Base-by-base conservation (phyloP, 768 basidiomycete species). In the Candolleomyces eurysporus region DNA sequence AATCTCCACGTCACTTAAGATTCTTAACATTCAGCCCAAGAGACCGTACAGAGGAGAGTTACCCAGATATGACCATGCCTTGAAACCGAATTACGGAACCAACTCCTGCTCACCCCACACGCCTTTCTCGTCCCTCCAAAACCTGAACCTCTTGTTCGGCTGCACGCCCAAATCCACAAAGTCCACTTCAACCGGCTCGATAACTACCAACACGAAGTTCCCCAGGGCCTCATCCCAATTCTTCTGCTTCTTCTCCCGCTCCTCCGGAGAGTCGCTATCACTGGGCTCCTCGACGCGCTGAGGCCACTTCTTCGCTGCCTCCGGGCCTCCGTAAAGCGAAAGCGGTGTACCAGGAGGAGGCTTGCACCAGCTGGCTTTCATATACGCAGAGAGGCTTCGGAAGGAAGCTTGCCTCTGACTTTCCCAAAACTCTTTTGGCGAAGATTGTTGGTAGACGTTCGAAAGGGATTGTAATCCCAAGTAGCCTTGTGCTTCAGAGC, bases 101-200 rank as follows among this genome's bases (percentile, higher is more conserved):
- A 91, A 61, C n/a, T 79, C 76, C 64, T 81, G 77, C 70, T 88
- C 88, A 54, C 73, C 71, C 84, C 91, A 92, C 32, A 70, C 71
- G 3, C 77, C 79, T 7, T 72, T 69, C 21, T 59, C 61, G 4
- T 52, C 69, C 19, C 63, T 61, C 8, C 68, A 68, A 32, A 72
- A 76, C 67, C 79, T 79, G 64, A 73, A 78, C 68, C 91, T 74
- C 63, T 78, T 78, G 64, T 91, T 82, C 9, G 89, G 89, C 22
- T 74, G 60, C 19, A 79, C 76, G 0, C 75, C 80, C 32, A 94
- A 66, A 68, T 90, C 89, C 16, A 87, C 68, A 73, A 82, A 83
- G 69, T 95, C 93, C 39, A 93, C 84, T 58, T 83, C 80, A 2
- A 74, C 67, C 1, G 91, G 89, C 66, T 94, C 91, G 32, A 94